Evolutionary conservation across 306 rosid genomes (phyloP).

Genomic region (Malus sieversii): DNA sequence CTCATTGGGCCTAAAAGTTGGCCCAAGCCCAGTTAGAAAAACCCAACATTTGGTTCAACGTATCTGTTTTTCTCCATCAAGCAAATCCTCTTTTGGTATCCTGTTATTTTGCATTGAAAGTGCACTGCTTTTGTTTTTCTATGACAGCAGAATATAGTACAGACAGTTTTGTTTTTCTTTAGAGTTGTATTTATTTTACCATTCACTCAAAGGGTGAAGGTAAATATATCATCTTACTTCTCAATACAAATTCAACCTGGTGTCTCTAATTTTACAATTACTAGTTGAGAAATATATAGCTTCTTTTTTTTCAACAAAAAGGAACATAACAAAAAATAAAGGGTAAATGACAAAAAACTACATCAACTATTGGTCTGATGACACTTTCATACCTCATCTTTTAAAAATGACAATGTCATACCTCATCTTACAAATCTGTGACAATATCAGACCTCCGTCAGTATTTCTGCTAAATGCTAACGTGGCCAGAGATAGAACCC

Average conservation of each 20-base stretch:
- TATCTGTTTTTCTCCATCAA: neutral
- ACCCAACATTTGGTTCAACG: neutral
- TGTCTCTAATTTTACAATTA: neutral
- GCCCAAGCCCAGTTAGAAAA: neutral
- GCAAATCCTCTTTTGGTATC: neutral
- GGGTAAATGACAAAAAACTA: too few relatives aligned
- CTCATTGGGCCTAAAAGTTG: neutral
- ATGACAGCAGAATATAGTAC: neutral
- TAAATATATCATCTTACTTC: neutral
- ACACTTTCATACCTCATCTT: too few relatives aligned
- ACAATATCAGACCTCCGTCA: too few relatives aligned
- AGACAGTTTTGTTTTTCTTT: neutral
- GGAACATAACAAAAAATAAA: neutral
- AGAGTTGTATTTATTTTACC: too few relatives aligned
- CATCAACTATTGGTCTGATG: too few relatives aligned
- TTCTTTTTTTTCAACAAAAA: neutral
- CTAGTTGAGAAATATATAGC: neutral
- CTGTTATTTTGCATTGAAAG: neutral
- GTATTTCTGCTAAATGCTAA: too few relatives aligned
- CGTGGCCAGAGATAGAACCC: too few relatives aligned
- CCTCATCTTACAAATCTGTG: too few relatives aligned
- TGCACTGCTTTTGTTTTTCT: neutral
- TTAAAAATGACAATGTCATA: too few relatives aligned
- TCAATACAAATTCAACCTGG: constrained; percentile 11
- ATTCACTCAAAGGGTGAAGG: neutral